Evolutionary conservation across 768 basidiomycete genomes (phyloP).

Genomic region (Tremella yokohamensis): DNA sequence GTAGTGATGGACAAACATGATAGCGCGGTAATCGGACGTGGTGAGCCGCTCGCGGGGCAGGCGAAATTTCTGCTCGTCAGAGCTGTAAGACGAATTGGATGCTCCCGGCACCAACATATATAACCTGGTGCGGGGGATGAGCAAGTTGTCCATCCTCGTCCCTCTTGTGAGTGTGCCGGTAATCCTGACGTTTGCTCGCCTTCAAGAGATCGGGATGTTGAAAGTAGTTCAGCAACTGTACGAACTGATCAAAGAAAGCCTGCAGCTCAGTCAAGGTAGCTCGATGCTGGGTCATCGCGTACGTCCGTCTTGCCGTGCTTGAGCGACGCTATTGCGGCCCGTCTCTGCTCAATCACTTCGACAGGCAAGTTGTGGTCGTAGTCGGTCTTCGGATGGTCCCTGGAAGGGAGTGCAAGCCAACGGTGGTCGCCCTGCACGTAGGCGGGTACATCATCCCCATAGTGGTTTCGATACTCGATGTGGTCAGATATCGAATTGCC

Average conservation of each 20-base stretch:
- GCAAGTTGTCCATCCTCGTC: neutral
- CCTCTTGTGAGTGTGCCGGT: neutral
- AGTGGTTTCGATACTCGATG: neutral
- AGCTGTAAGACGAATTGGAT: neutral
- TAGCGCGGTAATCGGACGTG: neutral
- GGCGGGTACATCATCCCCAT: neutral
- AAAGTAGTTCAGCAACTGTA: neutral
- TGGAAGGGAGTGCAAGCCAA: neutral
- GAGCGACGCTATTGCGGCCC: no score
- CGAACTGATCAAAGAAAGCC: constrained; percentile 3
- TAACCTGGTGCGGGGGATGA: neutral
- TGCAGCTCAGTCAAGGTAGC: neutral
- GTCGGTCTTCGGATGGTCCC: neutral
- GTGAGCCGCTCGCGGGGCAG: neutral
- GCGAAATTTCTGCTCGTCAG: neutral
- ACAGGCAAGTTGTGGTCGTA: no score
- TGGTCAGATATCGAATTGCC: neutral
- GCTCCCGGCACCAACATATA: neutral
- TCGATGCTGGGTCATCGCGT: no score
- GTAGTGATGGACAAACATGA: constrained; percentile 3
- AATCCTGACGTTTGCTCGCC: neutral
- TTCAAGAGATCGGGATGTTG: neutral
- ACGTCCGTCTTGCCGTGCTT: no score
- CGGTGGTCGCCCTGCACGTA: constrained; percentile 2
- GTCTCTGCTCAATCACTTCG: no score